These are phyloP conservation scores for Phytopythium vexans DNA, from an alignment of 352 stramenopile species.

Conservation along the genomic window DNA sequence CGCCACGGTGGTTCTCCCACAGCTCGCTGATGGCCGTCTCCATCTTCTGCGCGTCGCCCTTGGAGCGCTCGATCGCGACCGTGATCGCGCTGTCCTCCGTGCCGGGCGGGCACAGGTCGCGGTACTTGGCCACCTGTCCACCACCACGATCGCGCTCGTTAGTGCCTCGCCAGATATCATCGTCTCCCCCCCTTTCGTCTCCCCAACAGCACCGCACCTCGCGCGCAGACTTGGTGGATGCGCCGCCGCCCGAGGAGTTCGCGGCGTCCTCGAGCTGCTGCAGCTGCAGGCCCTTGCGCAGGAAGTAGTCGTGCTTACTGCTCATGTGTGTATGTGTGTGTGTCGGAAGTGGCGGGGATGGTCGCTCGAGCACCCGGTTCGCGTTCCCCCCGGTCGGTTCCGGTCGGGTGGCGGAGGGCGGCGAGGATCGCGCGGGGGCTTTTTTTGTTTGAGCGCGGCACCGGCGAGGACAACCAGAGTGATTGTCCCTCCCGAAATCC, in stretches of 20 bases:
- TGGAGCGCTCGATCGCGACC: constrained; percentile 63
- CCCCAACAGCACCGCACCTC: constrained; percentile 35
- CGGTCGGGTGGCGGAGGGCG: constrained; percentile 1
- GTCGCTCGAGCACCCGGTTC: not conserved
- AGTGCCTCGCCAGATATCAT: not conserved
- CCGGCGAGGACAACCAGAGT: constrained; percentile 12
- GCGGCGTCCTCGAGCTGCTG: constrained; percentile 71
- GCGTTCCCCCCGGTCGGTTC: not conserved
- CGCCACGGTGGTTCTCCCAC: constrained; percentile 77
- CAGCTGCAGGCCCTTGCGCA: constrained; percentile 80
- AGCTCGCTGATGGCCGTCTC: constrained; percentile 78
- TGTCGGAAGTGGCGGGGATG: constrained; percentile 7
- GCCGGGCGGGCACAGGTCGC: constrained; percentile 77
- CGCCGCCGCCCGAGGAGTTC: constrained; percentile 19
- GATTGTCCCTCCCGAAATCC: constrained; percentile 25
- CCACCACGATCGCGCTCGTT: not conserved
- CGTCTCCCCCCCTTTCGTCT: not conserved
- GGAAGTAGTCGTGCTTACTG: constrained; percentile 78
- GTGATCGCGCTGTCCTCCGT: constrained; percentile 75
- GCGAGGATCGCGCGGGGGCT: not conserved
- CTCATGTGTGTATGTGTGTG: constrained; percentile 63
- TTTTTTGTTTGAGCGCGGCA: not conserved
- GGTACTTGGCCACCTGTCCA: constrained; percentile 67
- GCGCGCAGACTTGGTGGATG: constrained; percentile 37
- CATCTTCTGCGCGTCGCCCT: constrained; percentile 69